Conservation (phyloP, 1,284 basidiomycete species). For the Trametes hirsuta region DNA sequence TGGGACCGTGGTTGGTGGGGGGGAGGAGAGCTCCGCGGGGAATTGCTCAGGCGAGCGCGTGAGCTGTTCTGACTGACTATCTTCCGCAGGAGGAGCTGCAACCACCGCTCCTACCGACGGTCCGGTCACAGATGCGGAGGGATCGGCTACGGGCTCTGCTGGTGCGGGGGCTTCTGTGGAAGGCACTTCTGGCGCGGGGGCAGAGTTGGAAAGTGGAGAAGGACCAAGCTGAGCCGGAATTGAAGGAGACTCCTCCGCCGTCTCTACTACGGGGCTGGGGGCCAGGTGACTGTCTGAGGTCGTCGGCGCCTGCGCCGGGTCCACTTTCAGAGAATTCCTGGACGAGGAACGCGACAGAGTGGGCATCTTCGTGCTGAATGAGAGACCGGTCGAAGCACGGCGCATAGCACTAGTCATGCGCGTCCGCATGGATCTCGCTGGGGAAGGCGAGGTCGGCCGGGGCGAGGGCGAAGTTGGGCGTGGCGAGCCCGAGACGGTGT, state of each 20-base stretch:
- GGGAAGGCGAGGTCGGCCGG: slow-evolving; percentile 27
- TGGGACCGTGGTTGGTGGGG: background rate
- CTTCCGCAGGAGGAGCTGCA: slow-evolving; percentile 4
- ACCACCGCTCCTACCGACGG: background rate
- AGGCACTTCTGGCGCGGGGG: background rate
- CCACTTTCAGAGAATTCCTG: slow-evolving; percentile 33
- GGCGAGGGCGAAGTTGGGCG: slow-evolving; percentile 12
- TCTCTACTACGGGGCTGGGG: slow-evolving; percentile 32
- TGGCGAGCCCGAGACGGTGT: slow-evolving; percentile 11
- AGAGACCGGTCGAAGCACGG: slow-evolving; percentile 51
- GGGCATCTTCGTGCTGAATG: slow-evolving; percentile 35
- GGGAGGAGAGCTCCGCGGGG: slow-evolving; percentile 4
- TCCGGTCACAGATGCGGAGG: background rate
- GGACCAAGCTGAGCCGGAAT: slow-evolving; percentile 18
- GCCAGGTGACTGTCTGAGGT: slow-evolving; percentile 15
- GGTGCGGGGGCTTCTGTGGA: too few relatives aligned
- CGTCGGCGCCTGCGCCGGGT: slow-evolving; percentile 23
- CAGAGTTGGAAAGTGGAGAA: slow-evolving; percentile 28
- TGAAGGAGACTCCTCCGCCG: slow-evolving; percentile 28
- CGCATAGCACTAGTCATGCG: slow-evolving; percentile 49
- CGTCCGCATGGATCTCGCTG: slow-evolving; percentile 33
- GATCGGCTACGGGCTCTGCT: too few relatives aligned
- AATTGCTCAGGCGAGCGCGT: slow-evolving; percentile 21
- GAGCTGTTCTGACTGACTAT: background rate
- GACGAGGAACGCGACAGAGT: slow-evolving; percentile 35